A percentile compares a stretch with the other conserved stretches of the same genome.
Evolutionary conservation across 805 yeast species (phyloP).

Genomic region (Hanseniaspora occidentalis): DNA sequence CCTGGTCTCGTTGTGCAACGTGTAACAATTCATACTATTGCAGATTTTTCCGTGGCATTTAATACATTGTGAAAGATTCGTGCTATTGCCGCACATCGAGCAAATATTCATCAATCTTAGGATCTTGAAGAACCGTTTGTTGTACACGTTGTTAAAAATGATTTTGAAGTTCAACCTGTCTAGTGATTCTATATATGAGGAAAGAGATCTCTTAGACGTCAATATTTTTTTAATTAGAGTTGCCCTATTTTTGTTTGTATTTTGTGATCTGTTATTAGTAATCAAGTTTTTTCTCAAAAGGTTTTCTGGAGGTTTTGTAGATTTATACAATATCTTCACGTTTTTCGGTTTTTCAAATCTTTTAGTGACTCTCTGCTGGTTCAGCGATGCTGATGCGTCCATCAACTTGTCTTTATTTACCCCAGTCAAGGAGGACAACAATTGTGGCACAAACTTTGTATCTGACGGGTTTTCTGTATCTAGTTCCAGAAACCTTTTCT

Average conservation of each 20-base stretch:
- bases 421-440: constrained; percentile 21
- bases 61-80: constrained; percentile 22
- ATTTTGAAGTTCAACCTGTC: constrained; percentile 20
- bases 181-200: constrained; percentile 22
- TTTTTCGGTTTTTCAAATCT: constrained; percentile 22
- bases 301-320: constrained; percentile 21
- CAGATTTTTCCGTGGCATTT: constrained; percentile 23
- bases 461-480: constrained; percentile 22
- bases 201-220: constrained; percentile 18
- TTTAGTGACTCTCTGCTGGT: constrained; percentile 10
- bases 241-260: constrained; percentile 4
- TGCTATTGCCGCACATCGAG: constrained; percentile 24
- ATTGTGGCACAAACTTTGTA: constrained; percentile 18
- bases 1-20: constrained; percentile 23
- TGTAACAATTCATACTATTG: constrained; percentile 19
- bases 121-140: constrained; percentile 23
- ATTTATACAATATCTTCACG: constrained; percentile 19
- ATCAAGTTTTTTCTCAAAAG: background rate
- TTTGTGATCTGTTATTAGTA: constrained; percentile 2
- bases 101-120: constrained; percentile 22
- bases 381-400: background rate
- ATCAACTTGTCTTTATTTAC: constrained; percentile 16
- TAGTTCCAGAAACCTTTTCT: constrained; percentile 22
- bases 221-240: constrained; percentile 21
- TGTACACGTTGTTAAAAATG: constrained; percentile 20